Evolutionary conservation across 1,139 yeast species (phyloP), one percentile per base, ranked within the genome.

Genomic region (Candida sanyaensis): DNA sequence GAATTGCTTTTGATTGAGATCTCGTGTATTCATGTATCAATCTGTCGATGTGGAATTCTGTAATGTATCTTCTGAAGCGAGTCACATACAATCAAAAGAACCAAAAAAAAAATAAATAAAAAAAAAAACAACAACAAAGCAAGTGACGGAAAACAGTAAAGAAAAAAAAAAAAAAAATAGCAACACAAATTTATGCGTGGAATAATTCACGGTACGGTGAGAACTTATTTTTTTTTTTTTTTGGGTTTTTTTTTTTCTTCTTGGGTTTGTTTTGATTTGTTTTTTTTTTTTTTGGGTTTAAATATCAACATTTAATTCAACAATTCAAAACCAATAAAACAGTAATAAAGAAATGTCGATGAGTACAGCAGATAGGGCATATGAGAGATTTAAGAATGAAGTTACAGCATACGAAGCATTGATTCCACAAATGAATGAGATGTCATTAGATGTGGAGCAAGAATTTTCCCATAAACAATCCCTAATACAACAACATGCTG

Each of bases 401-500:
- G 30, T 46, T 5, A 42, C 21, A 6, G 40, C 40, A 26, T 49
- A 46, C 38, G 54, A 51, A 11, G 26, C 42, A 6, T 29, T 51
- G 3, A 46, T 44, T 12, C 30, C 43, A 4, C 47, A 47, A 12
- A 39, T 49, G 48, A 40, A 42, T 29, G 49, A 49, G 32, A 45
- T 51, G 26, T 30, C 47, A 6, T 28, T 28, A 9, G 46, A 38
- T 28, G 27, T 49, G 8, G 54, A 47, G 23, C 41, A 43, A 10
- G 43, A 41, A 37, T 34, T 51, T 10, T 36, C 45, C 13, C 27
- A 28, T 11, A 51, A 46, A 38, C 51, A 51, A 34, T 37, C 43
- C 1, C 26, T 40, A 7, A 32, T 46, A 28, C 37, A 28, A 23
- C 43, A 49, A 21, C 41, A 31, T 26, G 46, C 43, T 9, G 48